Conservation (phyloP, 208 protist genomes). For the Acanthamoeba healyi region DNA sequence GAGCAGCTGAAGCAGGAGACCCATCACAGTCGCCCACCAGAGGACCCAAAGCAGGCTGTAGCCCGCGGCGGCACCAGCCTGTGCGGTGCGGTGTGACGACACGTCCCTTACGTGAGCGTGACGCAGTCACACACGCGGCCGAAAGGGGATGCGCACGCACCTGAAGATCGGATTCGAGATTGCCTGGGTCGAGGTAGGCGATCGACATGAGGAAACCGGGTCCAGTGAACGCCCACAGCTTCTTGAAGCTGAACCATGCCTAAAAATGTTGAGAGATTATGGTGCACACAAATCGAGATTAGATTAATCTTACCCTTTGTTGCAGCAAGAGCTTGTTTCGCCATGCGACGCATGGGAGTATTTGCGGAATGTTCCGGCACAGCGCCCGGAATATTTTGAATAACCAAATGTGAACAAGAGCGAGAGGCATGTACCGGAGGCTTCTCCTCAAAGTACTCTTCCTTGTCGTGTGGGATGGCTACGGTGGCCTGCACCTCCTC, state of each 20-base stretch:
- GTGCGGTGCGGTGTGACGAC: not conserved
- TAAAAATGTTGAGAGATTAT: not conserved
- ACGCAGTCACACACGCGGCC: not conserved
- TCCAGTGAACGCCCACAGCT: conserved; percentile 86
- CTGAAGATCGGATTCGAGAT: conserved; percentile 90
- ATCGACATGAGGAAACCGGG: conserved; percentile 91
- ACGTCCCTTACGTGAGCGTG: not conserved
- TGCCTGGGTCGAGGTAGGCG: conserved; percentile 93
- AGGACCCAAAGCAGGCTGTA: conserved; percentile 92
- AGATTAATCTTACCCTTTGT: not conserved
- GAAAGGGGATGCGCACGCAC: not conserved
- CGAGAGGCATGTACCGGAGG: not conserved
- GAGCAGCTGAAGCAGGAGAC: conserved; percentile 89
- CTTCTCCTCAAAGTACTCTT: not conserved
- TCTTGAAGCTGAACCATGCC: conserved; percentile 79
- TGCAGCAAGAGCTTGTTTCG: not conserved
- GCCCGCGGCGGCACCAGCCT: conserved; percentile 79
- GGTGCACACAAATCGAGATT: not conserved
- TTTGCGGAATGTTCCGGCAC: not conserved
- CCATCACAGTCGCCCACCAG: conserved; percentile 88
- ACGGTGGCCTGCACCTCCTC: conserved; percentile 43
- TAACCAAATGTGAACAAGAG: not conserved
- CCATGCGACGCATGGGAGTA: not conserved
- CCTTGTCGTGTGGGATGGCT: not conserved
- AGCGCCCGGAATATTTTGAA: not conserved